Conservation (phyloP, 2,329 filamentous ascomycete genomes). For the Botrytis deweyae region DNA sequence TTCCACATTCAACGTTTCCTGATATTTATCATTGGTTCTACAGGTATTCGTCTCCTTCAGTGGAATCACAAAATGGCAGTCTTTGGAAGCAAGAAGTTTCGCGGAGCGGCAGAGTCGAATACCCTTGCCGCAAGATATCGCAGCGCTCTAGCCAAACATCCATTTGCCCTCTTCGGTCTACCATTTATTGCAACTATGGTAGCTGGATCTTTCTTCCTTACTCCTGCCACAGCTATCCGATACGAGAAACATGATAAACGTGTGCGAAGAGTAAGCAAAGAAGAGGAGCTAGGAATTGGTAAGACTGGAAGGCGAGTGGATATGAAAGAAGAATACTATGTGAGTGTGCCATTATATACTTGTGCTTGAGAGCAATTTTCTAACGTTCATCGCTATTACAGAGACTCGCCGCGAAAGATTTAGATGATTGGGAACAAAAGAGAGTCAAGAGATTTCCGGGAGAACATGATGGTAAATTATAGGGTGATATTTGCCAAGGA, state of each 20-base stretch:
- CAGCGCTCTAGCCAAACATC: conserved; percentile 68
- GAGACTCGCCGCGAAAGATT: conserved; percentile 81
- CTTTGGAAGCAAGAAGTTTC: conserved; percentile 72
- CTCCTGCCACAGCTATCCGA: conserved; percentile 86
- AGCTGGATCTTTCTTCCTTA: conserved; percentile 89
- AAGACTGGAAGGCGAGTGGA: conserved; percentile 69
- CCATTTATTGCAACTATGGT: conserved; percentile 91
- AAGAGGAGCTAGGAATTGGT: conserved; percentile 82
- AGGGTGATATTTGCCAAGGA: conserved; percentile 19
- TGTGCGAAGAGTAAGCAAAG: conserved; percentile 78
- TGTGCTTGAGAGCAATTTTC: background rate
- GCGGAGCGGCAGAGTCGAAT: conserved; percentile 62
- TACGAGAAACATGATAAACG: conserved; percentile 93
- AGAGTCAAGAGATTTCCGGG: conserved; percentile 85
- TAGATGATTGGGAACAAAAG: conserved; percentile 97
- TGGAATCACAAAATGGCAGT: conserved; percentile 49
- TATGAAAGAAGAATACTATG: conserved; percentile 85
- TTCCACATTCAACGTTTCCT: background rate
- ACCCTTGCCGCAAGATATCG: conserved; percentile 77
- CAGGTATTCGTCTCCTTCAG: no score
- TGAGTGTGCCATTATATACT: conserved; percentile 47
- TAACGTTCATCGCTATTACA: conserved; percentile 42
- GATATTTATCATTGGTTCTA: background rate
- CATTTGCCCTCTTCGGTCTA: conserved; percentile 89
- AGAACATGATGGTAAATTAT: conserved; percentile 82